phyloP scores from a whole-genome alignment of 2,329 filamentous ascomycete genomes.

The Geosmithia putterillii region DNA sequence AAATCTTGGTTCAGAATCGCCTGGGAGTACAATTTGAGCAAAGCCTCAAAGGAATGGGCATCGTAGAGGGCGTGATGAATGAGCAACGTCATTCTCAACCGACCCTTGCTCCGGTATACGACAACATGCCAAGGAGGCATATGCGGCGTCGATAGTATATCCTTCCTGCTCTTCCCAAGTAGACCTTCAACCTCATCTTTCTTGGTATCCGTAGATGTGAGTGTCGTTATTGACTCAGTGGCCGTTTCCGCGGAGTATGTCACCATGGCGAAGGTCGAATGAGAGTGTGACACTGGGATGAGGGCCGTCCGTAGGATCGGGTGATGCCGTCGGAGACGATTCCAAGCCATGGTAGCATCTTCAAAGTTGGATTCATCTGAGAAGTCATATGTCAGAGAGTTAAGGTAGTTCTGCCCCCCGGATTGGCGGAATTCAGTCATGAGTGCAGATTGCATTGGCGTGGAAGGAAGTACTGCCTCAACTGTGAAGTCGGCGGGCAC shows the following conservation, averaged over 20 bases:
- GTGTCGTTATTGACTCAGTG: conserved; percentile 4
- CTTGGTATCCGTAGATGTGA: neutral
- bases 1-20: conserved; percentile 10
- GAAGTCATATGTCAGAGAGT: conserved; percentile 49
- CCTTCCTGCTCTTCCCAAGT: neutral
- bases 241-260: conserved; percentile 32
- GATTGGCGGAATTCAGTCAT: conserved; percentile 61
- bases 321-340: conserved; percentile 35
- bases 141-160: conserved; percentile 31
- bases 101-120: conserved; percentile 21
- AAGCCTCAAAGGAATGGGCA: conserved; percentile 55
- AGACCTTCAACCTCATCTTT: neutral
- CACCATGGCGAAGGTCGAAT: conserved; percentile 63
- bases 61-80: conserved; percentile 82
- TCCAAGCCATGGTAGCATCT: conserved; percentile 47
- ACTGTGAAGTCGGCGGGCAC: conserved; percentile 19
- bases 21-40: conserved; percentile 47
- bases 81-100: conserved; percentile 26
- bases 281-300: conserved; percentile 42
- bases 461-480: conserved; percentile 61
- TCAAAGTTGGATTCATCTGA: conserved; percentile 20
- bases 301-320: conserved; percentile 72
- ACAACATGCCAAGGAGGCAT: conserved; percentile 51
- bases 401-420: conserved; percentile 60
- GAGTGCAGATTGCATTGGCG: conserved; percentile 69